Evolutionary conservation across 345 rosid genomes (phyloP), one percentile per base, ranked within the genome.

Genomic region (Odontarrhena argentea): DNA sequence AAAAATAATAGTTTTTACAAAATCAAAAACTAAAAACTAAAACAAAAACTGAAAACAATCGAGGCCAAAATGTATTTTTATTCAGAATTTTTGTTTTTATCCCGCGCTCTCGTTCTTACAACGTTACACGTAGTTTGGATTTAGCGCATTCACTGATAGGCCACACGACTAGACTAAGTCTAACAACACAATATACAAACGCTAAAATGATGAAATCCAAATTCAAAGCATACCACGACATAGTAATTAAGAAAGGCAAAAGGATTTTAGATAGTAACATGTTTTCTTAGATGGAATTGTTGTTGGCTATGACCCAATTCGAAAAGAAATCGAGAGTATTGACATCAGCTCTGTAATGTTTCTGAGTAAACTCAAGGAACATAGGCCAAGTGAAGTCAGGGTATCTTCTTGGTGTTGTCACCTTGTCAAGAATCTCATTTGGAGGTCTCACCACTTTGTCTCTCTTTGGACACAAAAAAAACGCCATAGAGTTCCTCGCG

Each of bases 301-400:
- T 73, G 51, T 67, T 73, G 51, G 63, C 13, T 47, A 48, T 62
- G 46, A 85, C 67, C 96, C 96, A 89, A 44, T 74, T 77, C 9
- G 91, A 65, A 80, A 89, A 89, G 41, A 44, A 79, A 55, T 85
- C 81, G 10, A 89, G 94, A 24, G 96, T 89, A 53, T 83, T 84
- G 83, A 84, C 84, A 86, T 89, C 96, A n/a, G 96, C 96, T 75
- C 96, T 76, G 80, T 89, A 89, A 65, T 89, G 91, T 75, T 87
- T 89, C 62, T 89, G 94, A n/a, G 94, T 87, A 79, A 89, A 89
- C 67, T 89, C 96, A 50, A 87, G 94, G 36, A 87, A 74, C 84
- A 81, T 81, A 42, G 94, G 81, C 96, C 94, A 89, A 72, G 87
- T 87, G 74, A 89, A 89, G 62, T 89, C 97, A 26, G 98, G 99